Evolutionary conservation across 2,329 filamentous ascomycete genomes (phyloP).

Genomic region (Fusarium sp.): DNA sequence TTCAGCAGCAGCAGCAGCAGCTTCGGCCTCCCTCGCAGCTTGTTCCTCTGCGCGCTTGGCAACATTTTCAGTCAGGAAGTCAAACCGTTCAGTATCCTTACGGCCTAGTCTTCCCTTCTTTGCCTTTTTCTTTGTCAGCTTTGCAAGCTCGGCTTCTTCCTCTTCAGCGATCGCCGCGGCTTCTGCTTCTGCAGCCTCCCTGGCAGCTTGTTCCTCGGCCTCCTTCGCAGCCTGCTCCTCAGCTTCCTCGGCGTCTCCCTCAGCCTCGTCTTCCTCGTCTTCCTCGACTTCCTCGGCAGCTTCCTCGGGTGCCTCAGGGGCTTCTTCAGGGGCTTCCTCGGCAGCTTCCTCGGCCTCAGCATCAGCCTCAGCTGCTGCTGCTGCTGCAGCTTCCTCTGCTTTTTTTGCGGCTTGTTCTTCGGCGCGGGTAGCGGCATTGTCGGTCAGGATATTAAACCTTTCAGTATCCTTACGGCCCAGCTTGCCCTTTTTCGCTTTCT

Average conservation of each 20-base stretch:
- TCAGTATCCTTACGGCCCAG: slow-evolving; percentile 41
- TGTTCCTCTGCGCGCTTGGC: slow-evolving; percentile 5
- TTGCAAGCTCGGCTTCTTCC: slow-evolving; percentile 58
- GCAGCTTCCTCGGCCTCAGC: slow-evolving; percentile 23
- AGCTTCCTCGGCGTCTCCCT: no score
- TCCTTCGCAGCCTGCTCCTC: no score
- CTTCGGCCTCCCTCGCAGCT: slow-evolving; percentile 30
- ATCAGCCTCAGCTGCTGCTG: slow-evolving; percentile 13
- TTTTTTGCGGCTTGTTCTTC: slow-evolving; percentile 34
- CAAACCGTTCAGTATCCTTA: slow-evolving; percentile 38
- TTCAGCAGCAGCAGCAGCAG: slow-evolving; percentile 14
- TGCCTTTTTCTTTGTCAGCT: slow-evolving; percentile 50
- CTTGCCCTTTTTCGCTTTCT: slow-evolving; percentile 51
- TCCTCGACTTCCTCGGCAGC: slow-evolving; percentile 31
- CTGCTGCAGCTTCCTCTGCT: no score
- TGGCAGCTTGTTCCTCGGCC: not conserved
- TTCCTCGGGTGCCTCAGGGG: no score
- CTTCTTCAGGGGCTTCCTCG: no score
- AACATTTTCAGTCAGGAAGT: slow-evolving; percentile 20
- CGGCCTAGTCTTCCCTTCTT: slow-evolving; percentile 51
- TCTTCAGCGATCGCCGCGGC: slow-evolving; percentile 42
- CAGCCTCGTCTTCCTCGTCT: no score
- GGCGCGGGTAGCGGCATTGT: slow-evolving; percentile 29
- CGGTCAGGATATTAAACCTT: slow-evolving; percentile 20
- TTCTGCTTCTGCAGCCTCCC: slow-evolving; percentile 24